These are phyloP conservation scores for Ceratobasidium sp. DNA, from an alignment of 1,284 basidiomycete genomes.

Conservation along the genomic window DNA sequence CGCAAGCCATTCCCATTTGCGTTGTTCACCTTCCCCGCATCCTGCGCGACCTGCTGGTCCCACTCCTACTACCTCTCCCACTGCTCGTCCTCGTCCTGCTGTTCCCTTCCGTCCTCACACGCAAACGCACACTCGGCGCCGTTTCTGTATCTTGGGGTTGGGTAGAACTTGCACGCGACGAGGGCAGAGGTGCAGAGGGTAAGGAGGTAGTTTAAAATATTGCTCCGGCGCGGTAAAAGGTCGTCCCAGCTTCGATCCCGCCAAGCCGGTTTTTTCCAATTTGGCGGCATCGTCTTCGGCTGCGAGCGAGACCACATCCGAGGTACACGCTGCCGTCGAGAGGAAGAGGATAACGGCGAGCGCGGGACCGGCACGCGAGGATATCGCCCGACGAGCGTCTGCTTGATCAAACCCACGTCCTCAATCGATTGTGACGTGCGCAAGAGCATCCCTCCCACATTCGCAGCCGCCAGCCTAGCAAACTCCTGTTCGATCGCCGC, in stretches of 20 bases:
- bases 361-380: conserved; percentile 12
- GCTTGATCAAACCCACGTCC: conserved; percentile 4
- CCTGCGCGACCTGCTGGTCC: too few relatives aligned
- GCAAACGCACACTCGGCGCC: too few relatives aligned
- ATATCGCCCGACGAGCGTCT: conserved; percentile 27
- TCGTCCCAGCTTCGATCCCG: neutral
- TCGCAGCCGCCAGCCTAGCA: conserved; percentile 8
- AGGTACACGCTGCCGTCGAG: conserved; percentile 15
- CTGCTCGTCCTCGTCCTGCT: too few relatives aligned
- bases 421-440: neutral
- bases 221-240: conserved; percentile 11
- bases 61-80: too few relatives aligned
- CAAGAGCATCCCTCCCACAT: neutral
- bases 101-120: too few relatives aligned
- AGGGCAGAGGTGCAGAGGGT: too few relatives aligned
- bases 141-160: too few relatives aligned
- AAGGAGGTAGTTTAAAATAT: too few relatives aligned
- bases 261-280: neutral
- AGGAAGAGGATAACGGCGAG: conserved; percentile 25
- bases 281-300: neutral
- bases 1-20: too few relatives aligned
- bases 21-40: too few relatives aligned
- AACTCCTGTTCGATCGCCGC: conserved; percentile 31
- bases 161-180: too few relatives aligned
- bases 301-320: conserved; percentile 1